Base-by-base conservation (phyloP, 495 filamentous ascomycete genomes). In the Penicillium manginii region DNA sequence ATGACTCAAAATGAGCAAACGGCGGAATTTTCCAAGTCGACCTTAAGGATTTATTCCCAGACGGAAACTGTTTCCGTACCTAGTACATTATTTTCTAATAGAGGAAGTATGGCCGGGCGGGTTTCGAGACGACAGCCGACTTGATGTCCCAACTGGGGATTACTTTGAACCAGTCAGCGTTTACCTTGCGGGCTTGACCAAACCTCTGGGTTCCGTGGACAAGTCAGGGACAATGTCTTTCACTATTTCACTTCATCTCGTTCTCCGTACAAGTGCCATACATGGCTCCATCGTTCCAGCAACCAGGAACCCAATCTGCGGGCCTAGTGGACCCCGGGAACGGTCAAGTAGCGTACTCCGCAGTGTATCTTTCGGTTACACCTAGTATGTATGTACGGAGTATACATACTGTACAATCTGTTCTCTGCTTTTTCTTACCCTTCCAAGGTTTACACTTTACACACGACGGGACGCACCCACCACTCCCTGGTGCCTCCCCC, bases 251-350 rank as follows among this genome's bases (percentile, higher is more conserved):
- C 40, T 47, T 23, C 49, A 42, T 26, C 26, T 4, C 23, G 26
- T 29, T 7, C 26, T 29, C 26, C 26, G 26, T 57, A 62, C 55
- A 58, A 50, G 47, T 18, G 19, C 17, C 54, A 45, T 58, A 54
- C 55, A 42, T 21, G 45, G n/a, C 55, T 51, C 60, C 60, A 55
- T 62, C 57, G 57, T 64, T 61, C 62, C 58, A 64, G 52, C 53
- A 51, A 64, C 62, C 62, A 43, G 62, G 62, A 60, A 54, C 43
- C 47, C 54, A 58, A 18, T 8, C 35, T 60, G 50, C 57, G 54
- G 48, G 50, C 54, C 51, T 59, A 58, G 57, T 46, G 59, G 55
- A 54, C 54, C 56, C 46, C 59, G 58, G 58, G 62, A 67, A 59
- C 62, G 58, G 43, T 54, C 46, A 43, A 58, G 50, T 59, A 59